Evolutionary conservation across 352 stramenopile genomes (phyloP), one percentile per base, ranked within the genome.

Genomic region (Globisporangium perplexum): DNA sequence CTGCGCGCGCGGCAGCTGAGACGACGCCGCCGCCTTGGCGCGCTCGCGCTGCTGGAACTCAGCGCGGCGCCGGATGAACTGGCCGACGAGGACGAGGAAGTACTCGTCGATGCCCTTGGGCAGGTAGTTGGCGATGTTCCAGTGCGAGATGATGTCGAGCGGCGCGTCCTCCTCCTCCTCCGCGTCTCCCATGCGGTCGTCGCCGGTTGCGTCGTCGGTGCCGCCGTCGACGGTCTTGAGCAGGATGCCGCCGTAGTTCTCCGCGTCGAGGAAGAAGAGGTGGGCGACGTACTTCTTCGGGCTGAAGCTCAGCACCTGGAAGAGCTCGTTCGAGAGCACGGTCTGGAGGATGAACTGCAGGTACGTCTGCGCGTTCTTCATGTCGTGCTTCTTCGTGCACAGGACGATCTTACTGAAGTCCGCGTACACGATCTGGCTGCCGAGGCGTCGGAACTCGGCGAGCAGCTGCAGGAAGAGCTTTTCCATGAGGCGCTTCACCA

Each of bases 401-500:
- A 90, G 38, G 39, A 93, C 68, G 45, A 93, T 79, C 55, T 82
- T 79, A 57, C 69, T 83, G 14, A 89, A 82, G 53, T 93, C 83
- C 11, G 83, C 83, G 45, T 96, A 97, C 28, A 99, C 84, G 47
- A 99, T 93, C 24, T 88, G 83, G 6, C 91, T 94, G 12, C 97
- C 97, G 8, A 99, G 72, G 6, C 94, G 83, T 23, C 96, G 77
- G 28, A 99, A 81, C 57, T 99, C 93, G 11, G 85, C 85, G 15
- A 99, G 77, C 53, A 99, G 64, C 62, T 97, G 77, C 38, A 87
- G 55, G 33, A 96, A 92, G 15, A 97, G 78, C 59, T 96, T 96
- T 55, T 97, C 90, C 96, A 99, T 99, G 6, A 99, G 65, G 4
- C 83, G 76, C 57, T 98, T 93, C 3, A 99, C 86, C 42, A 98